These are phyloP conservation scores for Cryphonectria parasitica DNA, from an alignment of 2,329 filamentous ascomycete genomes.

Conservation along the genomic window DNA sequence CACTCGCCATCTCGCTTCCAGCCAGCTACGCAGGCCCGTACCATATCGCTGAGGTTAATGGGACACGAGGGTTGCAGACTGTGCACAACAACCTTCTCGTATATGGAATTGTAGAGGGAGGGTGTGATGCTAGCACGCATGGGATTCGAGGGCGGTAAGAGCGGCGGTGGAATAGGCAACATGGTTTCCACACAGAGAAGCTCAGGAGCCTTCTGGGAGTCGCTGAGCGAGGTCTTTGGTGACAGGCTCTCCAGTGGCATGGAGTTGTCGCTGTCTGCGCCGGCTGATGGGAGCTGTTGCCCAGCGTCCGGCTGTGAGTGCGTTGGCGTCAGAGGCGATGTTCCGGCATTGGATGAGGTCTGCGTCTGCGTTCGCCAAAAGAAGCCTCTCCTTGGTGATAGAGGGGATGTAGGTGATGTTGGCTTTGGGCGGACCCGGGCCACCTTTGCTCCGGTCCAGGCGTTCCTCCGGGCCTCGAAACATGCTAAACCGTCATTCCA, in stretches of 20 bases:
- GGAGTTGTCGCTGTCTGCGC: constrained; percentile 25
- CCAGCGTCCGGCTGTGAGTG: constrained; percentile 19
- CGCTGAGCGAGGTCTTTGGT: constrained; percentile 30
- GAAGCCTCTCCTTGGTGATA: constrained; percentile 54
- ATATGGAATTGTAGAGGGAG: constrained; percentile 77
- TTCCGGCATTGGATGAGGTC: constrained; percentile 45
- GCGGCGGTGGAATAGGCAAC: constrained; percentile 72
- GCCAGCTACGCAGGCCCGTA: constrained; percentile 78
- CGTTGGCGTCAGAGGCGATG: constrained; percentile 35
- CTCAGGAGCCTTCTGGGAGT: constrained; percentile 21
- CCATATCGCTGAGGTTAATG: constrained; percentile 83
- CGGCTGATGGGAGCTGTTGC: constrained; percentile 9
- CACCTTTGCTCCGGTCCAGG: constrained; percentile 79
- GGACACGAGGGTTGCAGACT: constrained; percentile 82
- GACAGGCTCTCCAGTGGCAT: constrained; percentile 28
- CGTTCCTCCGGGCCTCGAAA: constrained; percentile 76
- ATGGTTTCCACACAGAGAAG: constrained; percentile 62
- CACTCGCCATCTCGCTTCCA: constrained; percentile 95
- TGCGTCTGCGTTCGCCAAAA: constrained; percentile 46
- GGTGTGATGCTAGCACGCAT: constrained; percentile 79
- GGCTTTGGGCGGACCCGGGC: constrained; percentile 58
- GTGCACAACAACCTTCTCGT: constrained; percentile 84
- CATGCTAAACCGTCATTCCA: constrained; percentile 86
- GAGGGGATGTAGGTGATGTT: constrained; percentile 42
- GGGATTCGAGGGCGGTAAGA: constrained; percentile 74